Conservation (phyloP, 2,329 filamentous ascomycete genomes). For the Dothistroma pini region DNA sequence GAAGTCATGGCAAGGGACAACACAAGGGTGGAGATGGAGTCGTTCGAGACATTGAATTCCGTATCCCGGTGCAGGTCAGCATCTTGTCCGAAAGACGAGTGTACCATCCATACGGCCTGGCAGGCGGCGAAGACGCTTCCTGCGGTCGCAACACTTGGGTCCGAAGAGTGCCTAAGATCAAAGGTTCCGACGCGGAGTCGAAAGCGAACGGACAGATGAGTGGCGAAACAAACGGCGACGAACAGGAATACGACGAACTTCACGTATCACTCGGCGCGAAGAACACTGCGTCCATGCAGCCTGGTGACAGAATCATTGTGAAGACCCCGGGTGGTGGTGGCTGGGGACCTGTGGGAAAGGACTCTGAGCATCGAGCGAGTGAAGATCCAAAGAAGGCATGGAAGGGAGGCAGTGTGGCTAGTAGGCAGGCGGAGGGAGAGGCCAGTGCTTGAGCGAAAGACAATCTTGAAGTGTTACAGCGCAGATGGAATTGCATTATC, state of each 20-base stretch:
- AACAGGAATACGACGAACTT: constrained; percentile 41
- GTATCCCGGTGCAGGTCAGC: constrained; percentile 70
- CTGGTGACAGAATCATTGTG: constrained; percentile 74
- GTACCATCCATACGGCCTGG: constrained; percentile 75
- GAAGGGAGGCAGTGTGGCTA: constrained; percentile 58
- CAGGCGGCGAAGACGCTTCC: constrained; percentile 73
- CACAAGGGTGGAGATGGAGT: constrained; percentile 73
- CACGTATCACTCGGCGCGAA: constrained; percentile 73
- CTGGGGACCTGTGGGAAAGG: constrained; percentile 62
- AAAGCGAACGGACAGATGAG: constrained; percentile 11
- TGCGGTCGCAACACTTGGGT: constrained; percentile 88
- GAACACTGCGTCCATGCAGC: constrained; percentile 72
- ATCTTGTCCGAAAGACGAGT: constrained; percentile 76
- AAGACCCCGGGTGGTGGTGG: constrained; percentile 75
- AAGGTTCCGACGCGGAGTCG: constrained; percentile 31
- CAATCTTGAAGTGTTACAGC: background rate
- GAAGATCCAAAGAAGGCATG: constrained; percentile 59
- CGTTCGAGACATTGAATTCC: constrained; percentile 75
- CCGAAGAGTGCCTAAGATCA: constrained; percentile 54
- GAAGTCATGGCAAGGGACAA: constrained; percentile 62
- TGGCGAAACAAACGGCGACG: constrained; percentile 19
- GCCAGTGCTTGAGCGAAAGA: constrained; percentile 35
- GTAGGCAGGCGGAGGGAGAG: constrained; percentile 52
- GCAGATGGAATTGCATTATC: no score
- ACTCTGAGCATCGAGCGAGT: constrained; percentile 44